phyloP scores from a whole-genome alignment of 441 rosid species.

The Rhodomyrtus psidioides region DNA sequence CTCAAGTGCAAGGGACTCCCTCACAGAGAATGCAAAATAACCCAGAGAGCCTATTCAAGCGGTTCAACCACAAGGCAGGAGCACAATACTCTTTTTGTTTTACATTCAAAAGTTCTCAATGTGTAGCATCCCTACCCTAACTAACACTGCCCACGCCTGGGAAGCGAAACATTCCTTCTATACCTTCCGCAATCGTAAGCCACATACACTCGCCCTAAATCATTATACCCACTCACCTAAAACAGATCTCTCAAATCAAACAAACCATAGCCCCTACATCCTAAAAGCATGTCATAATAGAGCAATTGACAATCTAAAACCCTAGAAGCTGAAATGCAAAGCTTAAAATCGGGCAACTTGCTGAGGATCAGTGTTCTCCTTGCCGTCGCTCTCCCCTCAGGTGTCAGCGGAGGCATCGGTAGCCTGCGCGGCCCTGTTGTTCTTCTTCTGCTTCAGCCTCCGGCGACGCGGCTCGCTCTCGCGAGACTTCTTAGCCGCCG shows the following conservation, averaged over 20 bases:
- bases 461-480: slow-evolving; percentile 92
- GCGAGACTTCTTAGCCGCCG: slow-evolving; percentile 45
- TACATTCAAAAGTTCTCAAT: neutral
- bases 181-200: neutral
- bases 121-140: neutral
- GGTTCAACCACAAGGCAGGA: neutral
- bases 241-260: neutral
- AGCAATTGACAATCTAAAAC: neutral
- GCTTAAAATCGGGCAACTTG: slow-evolving; percentile 20
- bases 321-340: slow-evolving; percentile 17
- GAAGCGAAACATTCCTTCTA: neutral
- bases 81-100: neutral
- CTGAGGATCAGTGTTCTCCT: slow-evolving; percentile 47
- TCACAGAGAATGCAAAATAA: neutral
- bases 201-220: neutral
- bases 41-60: neutral
- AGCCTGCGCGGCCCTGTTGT: slow-evolving; percentile 28
- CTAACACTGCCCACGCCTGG: neutral
- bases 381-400: slow-evolving; percentile 27
- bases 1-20: neutral
- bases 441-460: slow-evolving; percentile 97
- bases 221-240: neutral
- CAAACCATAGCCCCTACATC: neutral
- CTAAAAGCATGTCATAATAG: neutral
- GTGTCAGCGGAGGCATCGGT: slow-evolving; percentile 14